Conservation (phyloP, 2,329 filamentous ascomycete species). For the Aaosphaeria arxii region DNA sequence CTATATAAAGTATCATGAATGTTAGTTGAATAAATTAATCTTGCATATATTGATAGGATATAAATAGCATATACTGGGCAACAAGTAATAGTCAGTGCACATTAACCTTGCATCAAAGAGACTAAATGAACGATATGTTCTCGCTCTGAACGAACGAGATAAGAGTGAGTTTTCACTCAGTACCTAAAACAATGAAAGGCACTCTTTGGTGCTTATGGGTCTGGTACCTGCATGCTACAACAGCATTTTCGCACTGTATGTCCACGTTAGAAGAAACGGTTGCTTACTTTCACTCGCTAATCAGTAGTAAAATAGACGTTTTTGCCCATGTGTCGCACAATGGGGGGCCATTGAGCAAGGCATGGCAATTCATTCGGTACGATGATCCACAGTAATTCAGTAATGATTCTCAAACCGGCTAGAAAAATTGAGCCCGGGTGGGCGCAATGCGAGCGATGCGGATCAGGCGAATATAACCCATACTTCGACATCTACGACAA, state of each 20-base stretch:
- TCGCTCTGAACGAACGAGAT: too few relatives aligned
- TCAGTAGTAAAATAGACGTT: background rate
- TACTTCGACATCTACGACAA: slow-evolving; percentile 10
- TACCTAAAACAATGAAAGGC: too few relatives aligned
- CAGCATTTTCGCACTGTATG: background rate
- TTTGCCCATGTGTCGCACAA: background rate
- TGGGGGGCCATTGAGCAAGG: background rate
- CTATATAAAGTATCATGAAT: too few relatives aligned
- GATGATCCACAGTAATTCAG: background rate
- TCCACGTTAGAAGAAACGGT: background rate
- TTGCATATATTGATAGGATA: too few relatives aligned
- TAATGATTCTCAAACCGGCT: background rate
- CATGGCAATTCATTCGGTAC: background rate
- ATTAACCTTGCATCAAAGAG: too few relatives aligned
- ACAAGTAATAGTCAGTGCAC: too few relatives aligned
- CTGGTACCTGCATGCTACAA: background rate
- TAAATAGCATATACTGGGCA: too few relatives aligned
- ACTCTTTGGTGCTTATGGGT: background rate
- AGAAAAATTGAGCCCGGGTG: background rate
- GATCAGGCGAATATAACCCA: slow-evolving; percentile 11
- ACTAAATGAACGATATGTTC: too few relatives aligned
- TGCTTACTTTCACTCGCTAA: background rate
- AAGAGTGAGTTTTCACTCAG: too few relatives aligned
- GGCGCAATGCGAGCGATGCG: too few relatives aligned
- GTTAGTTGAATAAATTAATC: too few relatives aligned